These are phyloP conservation scores for Pythium utonaiense DNA, from an alignment of 352 stramenopile genomes.

Conservation along the genomic window DNA sequence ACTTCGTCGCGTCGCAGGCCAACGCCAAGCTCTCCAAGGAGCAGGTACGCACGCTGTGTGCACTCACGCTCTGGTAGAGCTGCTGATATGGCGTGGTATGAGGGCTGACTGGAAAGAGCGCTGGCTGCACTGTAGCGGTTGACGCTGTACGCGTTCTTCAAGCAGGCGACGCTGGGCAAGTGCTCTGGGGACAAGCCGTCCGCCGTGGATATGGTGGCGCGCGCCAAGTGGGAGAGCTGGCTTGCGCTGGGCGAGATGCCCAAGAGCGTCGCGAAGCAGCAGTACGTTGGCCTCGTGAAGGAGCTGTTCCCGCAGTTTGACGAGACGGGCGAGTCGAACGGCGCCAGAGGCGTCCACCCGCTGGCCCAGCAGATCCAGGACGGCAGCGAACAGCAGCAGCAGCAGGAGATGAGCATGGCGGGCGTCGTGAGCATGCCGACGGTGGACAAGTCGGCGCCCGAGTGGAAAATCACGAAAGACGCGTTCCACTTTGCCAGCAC, in stretches of 20 bases:
- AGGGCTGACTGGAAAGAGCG: too few relatives aligned
- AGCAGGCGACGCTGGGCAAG: constrained; percentile 63
- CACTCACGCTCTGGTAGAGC: not conserved
- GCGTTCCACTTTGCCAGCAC: constrained; percentile 73
- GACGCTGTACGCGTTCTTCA: constrained; percentile 81
- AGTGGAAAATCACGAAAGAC: constrained; percentile 73
- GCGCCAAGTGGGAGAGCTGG: constrained; percentile 80
- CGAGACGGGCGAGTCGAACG: constrained; percentile 24
- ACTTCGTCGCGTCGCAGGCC: constrained; percentile 45
- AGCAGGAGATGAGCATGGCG: constrained; percentile 41
- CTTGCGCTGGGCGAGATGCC: constrained; percentile 54
- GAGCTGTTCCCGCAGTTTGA: constrained; percentile 73
- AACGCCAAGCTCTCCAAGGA: constrained; percentile 61
- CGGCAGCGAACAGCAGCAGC: not conserved
- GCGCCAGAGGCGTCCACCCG: constrained; percentile 2
- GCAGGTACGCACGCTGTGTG: constrained; percentile 29
- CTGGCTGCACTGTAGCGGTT: constrained; percentile 38
- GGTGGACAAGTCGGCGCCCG: constrained; percentile 74
- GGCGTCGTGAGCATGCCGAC: constrained; percentile 58
- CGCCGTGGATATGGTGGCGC: constrained; percentile 60
- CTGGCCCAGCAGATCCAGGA: constrained; percentile 19
- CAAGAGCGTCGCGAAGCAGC: constrained; percentile 47
- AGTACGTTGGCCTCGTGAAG: constrained; percentile 68
- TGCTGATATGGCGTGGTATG: too few relatives aligned
- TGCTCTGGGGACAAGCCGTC: constrained; percentile 57